Evolutionary conservation across 352 stramenopile species (phyloP), one percentile per base, ranked within the genome.

Genomic region (Pythium sp.): DNA sequence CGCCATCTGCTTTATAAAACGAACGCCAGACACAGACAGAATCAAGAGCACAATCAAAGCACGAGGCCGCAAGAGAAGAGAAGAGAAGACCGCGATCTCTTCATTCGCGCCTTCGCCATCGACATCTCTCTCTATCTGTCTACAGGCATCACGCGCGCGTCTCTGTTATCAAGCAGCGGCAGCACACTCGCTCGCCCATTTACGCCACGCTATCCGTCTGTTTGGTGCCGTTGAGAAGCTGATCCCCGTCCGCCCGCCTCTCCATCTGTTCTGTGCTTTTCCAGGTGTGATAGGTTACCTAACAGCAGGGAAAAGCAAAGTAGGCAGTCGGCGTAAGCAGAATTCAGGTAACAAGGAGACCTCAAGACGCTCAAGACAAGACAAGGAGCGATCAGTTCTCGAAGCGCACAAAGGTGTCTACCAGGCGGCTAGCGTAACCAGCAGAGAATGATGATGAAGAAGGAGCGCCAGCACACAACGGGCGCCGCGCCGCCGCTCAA

Each of bases 401-500:
- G 53, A 58, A 30, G 53, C 53, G 26, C 51, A n/a, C 24, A 11
- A 7, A 18, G 24, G 24, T 26, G n/a, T 2, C 22, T 2, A 57
- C 51, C 26, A 57, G 51, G 22, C 41, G 41, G 12, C 24, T 20
- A 14, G 22, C 26, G 12, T 15, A 32, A 57, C 51, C 15, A 30
- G 14, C 30, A 36, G 53, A 58, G 30, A 26, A 28, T 30, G 53
- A 58, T 58, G 53, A 58, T 36, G 53, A 58, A 18, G 12, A 28
- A 15, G 53, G 26, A n/a, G 14, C 51, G 51, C 22, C 14, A 18
- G 26, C 24, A 36, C 53, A 22, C 53, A 2, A 36, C 53, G 11
- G 61, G 62, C 22, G 64, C 55, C 26, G 64, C 64, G 30, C 64
- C 64, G 56, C 64, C 64, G 34, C 56, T 69, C 26, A 64, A 69